Base-by-base conservation (phyloP, 2,329 filamentous ascomycete genomes). In the Trichophyton schoenleinii region DNA sequence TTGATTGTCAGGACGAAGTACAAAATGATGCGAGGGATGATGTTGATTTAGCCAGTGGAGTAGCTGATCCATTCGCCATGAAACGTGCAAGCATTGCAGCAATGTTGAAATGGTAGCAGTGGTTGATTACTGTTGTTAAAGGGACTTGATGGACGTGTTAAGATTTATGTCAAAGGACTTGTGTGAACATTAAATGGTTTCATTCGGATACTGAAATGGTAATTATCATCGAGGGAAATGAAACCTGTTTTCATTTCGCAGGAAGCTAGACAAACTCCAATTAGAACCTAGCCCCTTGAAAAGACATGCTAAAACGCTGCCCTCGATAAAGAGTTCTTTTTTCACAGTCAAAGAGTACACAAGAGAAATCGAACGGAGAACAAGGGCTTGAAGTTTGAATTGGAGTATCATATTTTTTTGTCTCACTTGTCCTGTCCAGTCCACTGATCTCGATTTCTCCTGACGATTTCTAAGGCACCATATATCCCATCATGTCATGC, bases 401-500 rank as follows among this genome's bases (percentile, higher is more conserved):
- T 55, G 52, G 25, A 55, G 52, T 55, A 34, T 55, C 52, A 55
- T 55, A 34, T 31, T 55, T 53, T 55, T 55, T 55, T 31, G 31
- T 55, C 52, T 55, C 34, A 13, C 52, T 55, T 55, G 52, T 15
- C 52, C 38, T 49, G 44, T 36, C 52, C 38, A 49, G 44, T 52
- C 28, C 44, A 49, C 31, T 59, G 44, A 48, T 48, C 22, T 57
- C 31, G 22, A 60, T 61, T 60, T 52, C 41, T 42, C 25, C 59
- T 28, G 59, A 59, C 63, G 57, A 58, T 55, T 44, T 41, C 53
- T 60, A 57, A 55, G 31, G 44, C 41, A 53, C 34, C 36, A 34
- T 58, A 25, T 61, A 58, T 49, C 53, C 44, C 53, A 48, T 59
- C 49, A 49, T 36, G 52, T 44, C 22, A 58, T 57, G 60, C 42